Conservation (phyloP, 75 land plant genomes). For the Azolla pinnata region DNA sequence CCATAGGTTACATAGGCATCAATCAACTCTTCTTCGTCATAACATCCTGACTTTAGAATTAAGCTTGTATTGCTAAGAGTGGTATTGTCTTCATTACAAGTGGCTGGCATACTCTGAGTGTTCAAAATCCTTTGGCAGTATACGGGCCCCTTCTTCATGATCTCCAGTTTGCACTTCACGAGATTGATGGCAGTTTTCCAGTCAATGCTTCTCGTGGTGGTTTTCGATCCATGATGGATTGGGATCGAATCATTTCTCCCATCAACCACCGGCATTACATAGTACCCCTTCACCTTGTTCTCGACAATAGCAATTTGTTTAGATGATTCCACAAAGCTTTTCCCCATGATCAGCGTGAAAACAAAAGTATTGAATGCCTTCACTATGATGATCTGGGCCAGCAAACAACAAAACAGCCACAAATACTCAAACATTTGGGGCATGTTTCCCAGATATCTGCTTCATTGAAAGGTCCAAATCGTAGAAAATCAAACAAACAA, state of each 20-base stretch:
- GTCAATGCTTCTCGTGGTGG: conserved; percentile 9
- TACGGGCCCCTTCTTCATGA: conserved; percentile 7
- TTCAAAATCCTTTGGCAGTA: too few species aligned
- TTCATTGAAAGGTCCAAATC: too few species aligned
- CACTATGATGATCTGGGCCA: too few species aligned
- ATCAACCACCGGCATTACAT: conserved; percentile 11
- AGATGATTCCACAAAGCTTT: not conserved
- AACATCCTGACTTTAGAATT: conserved; percentile 12
- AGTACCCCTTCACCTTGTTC: conserved; percentile 18
- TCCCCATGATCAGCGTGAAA: too few species aligned
- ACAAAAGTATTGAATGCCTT: too few species aligned
- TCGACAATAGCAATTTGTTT: not conserved
- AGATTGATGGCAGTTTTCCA: conserved; percentile 13
- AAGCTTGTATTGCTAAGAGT: conserved; percentile 1
- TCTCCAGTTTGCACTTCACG: conserved; percentile 10
- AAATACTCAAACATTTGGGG: too few species aligned
- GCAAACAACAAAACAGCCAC: too few species aligned
- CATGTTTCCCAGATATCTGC: too few species aligned
- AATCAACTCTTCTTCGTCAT: conserved; percentile 15
- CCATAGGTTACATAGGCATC: conserved; percentile 22
- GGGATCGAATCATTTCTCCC: too few species aligned
- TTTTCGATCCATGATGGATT: too few species aligned
- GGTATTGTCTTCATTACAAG: not conserved
- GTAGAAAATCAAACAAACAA: too few species aligned
- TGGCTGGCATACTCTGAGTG: too few species aligned